Conservation (phyloP, 2,329 filamentous ascomycete species). For the Exophiala sp. region DNA sequence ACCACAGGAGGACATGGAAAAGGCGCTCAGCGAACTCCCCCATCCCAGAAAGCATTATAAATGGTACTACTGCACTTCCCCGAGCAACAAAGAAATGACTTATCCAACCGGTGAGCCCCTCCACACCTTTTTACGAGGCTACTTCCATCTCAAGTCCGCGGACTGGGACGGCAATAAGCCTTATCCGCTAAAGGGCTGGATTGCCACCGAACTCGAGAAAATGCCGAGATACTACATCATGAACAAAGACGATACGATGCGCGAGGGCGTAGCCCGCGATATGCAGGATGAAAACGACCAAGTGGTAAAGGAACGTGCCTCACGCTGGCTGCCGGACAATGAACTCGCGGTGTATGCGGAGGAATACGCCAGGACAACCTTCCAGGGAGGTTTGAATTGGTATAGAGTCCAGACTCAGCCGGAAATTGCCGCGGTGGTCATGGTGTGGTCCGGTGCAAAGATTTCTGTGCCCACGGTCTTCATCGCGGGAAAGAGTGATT, state of each 20-base stretch:
- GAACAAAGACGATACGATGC: conserved; percentile 57
- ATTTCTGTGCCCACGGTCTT: conserved; percentile 61
- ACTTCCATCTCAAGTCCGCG: conserved; percentile 66
- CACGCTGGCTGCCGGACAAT: conserved; percentile 55
- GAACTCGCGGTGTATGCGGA: conserved; percentile 59
- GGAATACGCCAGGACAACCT: conserved; percentile 61
- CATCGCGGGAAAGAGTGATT: conserved; percentile 61
- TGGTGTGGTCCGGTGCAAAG: conserved; percentile 58
- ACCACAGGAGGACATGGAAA: conserved; percentile 26
- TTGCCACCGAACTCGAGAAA: conserved; percentile 53
- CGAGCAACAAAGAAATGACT: conserved; percentile 38
- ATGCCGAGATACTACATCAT: conserved; percentile 70
- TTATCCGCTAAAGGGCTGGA: conserved; percentile 53
- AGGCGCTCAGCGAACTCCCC: conserved; percentile 38
- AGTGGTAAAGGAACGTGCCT: conserved; percentile 12
- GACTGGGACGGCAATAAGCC: conserved; percentile 57
- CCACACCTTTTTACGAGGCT: conserved; percentile 60
- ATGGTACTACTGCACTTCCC: conserved; percentile 50
- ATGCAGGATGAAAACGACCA: conserved; percentile 53
- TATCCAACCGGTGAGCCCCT: conserved; percentile 46
- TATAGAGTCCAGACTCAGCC: conserved; percentile 59
- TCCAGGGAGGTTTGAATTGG: conserved; percentile 66
- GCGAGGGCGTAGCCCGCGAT: conserved; percentile 52
- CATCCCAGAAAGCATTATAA: conserved; percentile 68
- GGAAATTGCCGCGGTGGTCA: conserved; percentile 48